Conservation (phyloP, 441 rosid species). For the Croton laevigatus region DNA sequence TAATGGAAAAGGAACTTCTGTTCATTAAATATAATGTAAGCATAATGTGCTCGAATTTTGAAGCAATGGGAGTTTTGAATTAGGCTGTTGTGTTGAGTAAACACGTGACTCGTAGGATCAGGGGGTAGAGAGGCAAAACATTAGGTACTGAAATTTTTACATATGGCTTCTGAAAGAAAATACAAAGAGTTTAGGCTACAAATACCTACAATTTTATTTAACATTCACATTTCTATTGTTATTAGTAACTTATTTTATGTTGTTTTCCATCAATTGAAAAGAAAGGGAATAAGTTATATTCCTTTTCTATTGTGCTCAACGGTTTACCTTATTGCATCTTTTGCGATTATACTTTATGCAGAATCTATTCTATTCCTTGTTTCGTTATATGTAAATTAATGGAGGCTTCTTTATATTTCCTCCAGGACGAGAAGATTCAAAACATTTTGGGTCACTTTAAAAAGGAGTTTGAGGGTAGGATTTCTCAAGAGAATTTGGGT, state of each 20-base stretch:
- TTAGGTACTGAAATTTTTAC: neutral
- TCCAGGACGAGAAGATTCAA: constrained; percentile 62
- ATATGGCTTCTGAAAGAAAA: neutral
- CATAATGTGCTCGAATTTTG: neutral
- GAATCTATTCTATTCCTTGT: neutral
- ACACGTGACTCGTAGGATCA: neutral
- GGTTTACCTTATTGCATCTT: neutral
- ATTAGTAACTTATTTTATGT: too few species aligned
- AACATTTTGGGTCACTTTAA: constrained; percentile 66
- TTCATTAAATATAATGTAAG: neutral
- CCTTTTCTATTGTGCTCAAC: neutral
- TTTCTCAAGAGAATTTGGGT: constrained; percentile 57
- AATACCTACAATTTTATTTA: neutral
- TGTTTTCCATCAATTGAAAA: neutral
- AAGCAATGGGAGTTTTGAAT: neutral
- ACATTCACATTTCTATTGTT: neutral
- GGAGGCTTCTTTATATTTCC: neutral
- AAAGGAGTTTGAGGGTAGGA: constrained; percentile 52
- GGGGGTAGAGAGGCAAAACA: neutral
- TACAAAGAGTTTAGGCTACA: neutral
- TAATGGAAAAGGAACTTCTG: neutral
- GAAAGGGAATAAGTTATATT: neutral
- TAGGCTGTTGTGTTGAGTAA: neutral
- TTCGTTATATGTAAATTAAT: neutral
- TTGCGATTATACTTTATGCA: neutral